Base-by-base conservation (phyloP, 768 basidiomycete species). In the Kwoniella bestiolae region DNA sequence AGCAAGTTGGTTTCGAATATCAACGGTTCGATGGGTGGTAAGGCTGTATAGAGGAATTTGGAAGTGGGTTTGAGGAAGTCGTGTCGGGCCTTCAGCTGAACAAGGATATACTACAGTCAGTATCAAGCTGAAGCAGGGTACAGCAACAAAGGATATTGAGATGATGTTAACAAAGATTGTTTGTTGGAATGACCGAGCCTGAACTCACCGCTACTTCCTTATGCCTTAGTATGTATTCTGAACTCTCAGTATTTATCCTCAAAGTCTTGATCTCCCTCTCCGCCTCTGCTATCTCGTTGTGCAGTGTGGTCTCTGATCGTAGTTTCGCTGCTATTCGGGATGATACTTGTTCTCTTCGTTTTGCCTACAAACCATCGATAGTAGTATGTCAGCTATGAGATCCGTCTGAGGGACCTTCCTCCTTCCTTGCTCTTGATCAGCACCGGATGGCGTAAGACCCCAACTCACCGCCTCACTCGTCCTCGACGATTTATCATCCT, bases 201-300 rank as follows among this genome's bases (percentile, higher is more conserved):
- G 21, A 44, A 76, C 78, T 73, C 56, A 80, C 79, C n/a, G 74
- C 72, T 12, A 69, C 66, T 46, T 73, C 69, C 46, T 74, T 75
- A 31, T 79, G 72, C 34, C 64, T 74, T 35, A 80, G 50, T 5
- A 71, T 63, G 45, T 65, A 71, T 47, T 79, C 75, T 18, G 72
- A 62, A 25, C 71, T 67, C 41, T 79, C 79, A 16, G 71, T 75
- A 35, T 58, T 66, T 38, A 78, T 76, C 25, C 73, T 66, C 41
- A 75, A 60, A 5, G 71, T 50, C 57, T 77, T 78, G 45, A 80
- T 58, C 44, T 79, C 79, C 53, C 69, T 68, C 56, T 79, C 78
- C 6, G 69, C 45, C 11, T 72, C 75, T 2, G 67, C 70, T 25
- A 79, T 80, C 47, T 80, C 78, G 38, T 78, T 74, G 35, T 74